Base-by-base conservation (phyloP, 345 rosid genomes). In the Barbarea vulgaris region DNA sequence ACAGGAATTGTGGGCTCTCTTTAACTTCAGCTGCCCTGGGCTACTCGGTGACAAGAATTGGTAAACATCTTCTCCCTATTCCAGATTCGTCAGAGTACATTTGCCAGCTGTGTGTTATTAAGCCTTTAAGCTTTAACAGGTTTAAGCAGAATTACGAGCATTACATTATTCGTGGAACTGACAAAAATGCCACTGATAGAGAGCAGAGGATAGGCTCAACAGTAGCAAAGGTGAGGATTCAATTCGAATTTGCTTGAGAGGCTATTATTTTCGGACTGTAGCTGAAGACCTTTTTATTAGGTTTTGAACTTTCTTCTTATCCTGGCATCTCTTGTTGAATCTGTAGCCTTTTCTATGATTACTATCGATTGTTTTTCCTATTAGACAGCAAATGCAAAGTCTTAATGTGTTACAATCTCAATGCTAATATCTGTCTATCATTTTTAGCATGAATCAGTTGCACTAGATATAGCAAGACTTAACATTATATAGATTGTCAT, bases 1-100 rank as follows among this genome's bases (percentile, higher is more conserved):
- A 75, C 36, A 95, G 98, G 99, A 95, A 83, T 57, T 95, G 28
- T 95, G 99, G 99, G 95, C 99, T 55, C 79, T 95, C 77, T 95
- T 95, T 79, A 87, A 92, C 86, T 95, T 95, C 74, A 85, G 93
- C 76, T 95, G 97, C 69, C 99, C 99, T 66, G 87, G 80, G 60
- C 79, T 95, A 71, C 82, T 95, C 42, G 96, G 93, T 64, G 99
- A 95, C 79, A 75, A 87, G 76, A 92, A 90, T 52, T 82, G 91
- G 98, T 95, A 86, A 75, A 50, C 63, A 30, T 58, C 64, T 76
- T 75, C 61, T 68, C 24, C 14, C 69, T 72, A 2, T 64, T 59
- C 50, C 27, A 19, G 37, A 51, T 41, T 30, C 53, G 15, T 72
- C 72, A 59, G 37, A 39, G 71, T 54, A 58, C 67, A 27, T 68